phyloP scores from a whole-genome alignment of 495 filamentous ascomycete species.

The Penicillium taxi region DNA sequence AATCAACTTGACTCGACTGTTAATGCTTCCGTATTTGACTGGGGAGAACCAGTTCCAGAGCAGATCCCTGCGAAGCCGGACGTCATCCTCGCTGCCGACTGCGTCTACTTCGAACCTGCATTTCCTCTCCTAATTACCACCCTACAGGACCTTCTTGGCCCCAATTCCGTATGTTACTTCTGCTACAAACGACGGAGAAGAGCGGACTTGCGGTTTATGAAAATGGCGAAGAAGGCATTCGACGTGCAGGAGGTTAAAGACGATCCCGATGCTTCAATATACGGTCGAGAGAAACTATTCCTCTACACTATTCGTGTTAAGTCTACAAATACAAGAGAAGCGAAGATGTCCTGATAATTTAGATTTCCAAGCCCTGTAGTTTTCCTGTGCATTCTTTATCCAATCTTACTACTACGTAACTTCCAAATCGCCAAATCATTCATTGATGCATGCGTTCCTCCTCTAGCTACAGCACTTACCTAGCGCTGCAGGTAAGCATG shows the following conservation, averaged over 20 bases:
- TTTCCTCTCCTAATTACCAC: slow-evolving; percentile 82
- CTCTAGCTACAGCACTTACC: too few relatives aligned
- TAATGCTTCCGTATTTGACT: slow-evolving; percentile 60
- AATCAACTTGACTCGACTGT: slow-evolving; percentile 61
- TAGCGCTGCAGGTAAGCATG: too few relatives aligned
- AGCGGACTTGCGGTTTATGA: slow-evolving; percentile 66
- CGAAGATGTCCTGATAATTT: too few relatives aligned
- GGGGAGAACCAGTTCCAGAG: slow-evolving; percentile 46
- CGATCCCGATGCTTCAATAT: slow-evolving; percentile 48
- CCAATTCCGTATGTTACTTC: slow-evolving; percentile 70
- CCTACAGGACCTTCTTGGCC: slow-evolving; percentile 53
- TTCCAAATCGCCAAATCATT: too few relatives aligned
- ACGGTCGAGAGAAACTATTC: slow-evolving; percentile 55
- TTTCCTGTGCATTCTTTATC: too few relatives aligned
- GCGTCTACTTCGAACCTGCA: slow-evolving; percentile 93
- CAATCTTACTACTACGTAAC: too few relatives aligned
- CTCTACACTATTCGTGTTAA: slow-evolving; percentile 53
- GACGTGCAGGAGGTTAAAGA: slow-evolving; percentile 55
- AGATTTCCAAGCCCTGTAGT: too few relatives aligned
- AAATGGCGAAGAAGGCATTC: slow-evolving; percentile 57
- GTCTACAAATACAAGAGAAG: slow-evolving; percentile 9
- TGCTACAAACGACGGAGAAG: slow-evolving; percentile 87
- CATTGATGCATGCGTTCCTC: too few relatives aligned
- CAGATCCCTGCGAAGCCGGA: slow-evolving; percentile 48
- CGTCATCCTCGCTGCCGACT: slow-evolving; percentile 86